Evolutionary conservation across 805 yeast genomes (phyloP).

Genomic region (Pichia phayaonensis): DNA sequence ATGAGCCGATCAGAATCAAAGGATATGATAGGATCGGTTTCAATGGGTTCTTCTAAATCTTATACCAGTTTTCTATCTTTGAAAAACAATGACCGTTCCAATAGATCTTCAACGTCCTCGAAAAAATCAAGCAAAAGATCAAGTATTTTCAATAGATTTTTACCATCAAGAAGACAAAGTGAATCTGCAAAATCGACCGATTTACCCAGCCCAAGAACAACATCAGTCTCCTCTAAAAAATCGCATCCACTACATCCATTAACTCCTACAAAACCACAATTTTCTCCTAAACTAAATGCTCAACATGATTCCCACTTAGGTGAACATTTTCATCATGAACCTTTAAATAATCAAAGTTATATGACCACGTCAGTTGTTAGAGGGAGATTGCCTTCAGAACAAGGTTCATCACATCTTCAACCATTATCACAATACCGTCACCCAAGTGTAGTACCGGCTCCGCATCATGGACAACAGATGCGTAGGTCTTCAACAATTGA

Average conservation of each 20-base stretch:
- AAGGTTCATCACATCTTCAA: not conserved
- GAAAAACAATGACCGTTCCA: slow-evolving; percentile 1
- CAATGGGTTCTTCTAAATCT: slow-evolving; percentile 10
- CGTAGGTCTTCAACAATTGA: not conserved
- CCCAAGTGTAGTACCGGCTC: not conserved
- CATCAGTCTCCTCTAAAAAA: not conserved
- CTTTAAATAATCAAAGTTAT: not conserved
- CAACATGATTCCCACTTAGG: not conserved
- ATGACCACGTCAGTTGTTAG: not conserved
- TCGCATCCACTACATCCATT: not conserved
- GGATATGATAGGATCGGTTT: not conserved
- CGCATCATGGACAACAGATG: not conserved
- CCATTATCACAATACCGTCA: slow-evolving; percentile 5
- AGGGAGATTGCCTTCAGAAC: not conserved
- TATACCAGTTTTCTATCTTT: slow-evolving; percentile 27
- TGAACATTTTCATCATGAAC: not conserved
- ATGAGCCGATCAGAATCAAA: not conserved
- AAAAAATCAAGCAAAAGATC: slow-evolving; percentile 16
- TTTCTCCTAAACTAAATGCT: not conserved
- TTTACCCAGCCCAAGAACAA: not conserved
- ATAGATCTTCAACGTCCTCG: not conserved
- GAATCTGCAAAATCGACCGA: slow-evolving; percentile 9
- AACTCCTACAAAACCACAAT: not conserved
- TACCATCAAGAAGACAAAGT: slow-evolving; percentile 24
- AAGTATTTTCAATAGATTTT: slow-evolving; percentile 19